Base-by-base conservation (phyloP, 2,329 filamentous ascomycete species). In the Aureobasidium sp. region DNA sequence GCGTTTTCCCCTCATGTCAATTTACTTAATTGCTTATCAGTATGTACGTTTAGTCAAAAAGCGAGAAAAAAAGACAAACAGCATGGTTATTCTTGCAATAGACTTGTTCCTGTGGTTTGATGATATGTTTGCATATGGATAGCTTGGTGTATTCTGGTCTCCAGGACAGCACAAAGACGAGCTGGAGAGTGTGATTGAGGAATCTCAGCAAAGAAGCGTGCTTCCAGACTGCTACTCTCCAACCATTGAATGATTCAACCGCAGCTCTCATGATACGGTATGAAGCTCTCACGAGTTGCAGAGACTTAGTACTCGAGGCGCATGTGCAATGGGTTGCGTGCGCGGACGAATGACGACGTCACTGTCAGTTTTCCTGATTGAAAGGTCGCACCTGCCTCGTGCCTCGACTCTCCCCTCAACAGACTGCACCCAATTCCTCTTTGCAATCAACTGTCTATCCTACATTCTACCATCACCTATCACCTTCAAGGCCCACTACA, bases 1-100 rank as follows among this genome's bases (percentile, higher is more conserved):
- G 54, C 49, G 58, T 54, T 62, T n/a, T 61, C 42, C 31, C 43
- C 47, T 31, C 55, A 63, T 57, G 58, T 63, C 59, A 51, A 62
- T 58, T 62, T 60, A 62, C 47, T 60, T 60, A 47, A 46, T 60
- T 49, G 58, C 58, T 54, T 46, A 17, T 37, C 31, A 60, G 23
- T 60, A 46, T 60, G 57, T 60, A 60, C 43, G 25, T 35, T 53
- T 60, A 37, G 17, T 45, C 35, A 40, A 46, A 54, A 43, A 54
- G 47, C 33, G 31, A 54, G 57, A 50, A 46, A 50, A 46, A 58
- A 58, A 38, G 55, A 21, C 27, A 33, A 43, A 49, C 57, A 61
- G 54, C 53, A 61, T 57, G 60, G 45, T 61, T 61, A 53, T 57
- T 59, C 37, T 57, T 55, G 25, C 15, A 40, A 40, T 13, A 6